Evolutionary conservation across 768 basidiomycete genomes (phyloP).

Genomic region (Suillus hirtellus): DNA sequence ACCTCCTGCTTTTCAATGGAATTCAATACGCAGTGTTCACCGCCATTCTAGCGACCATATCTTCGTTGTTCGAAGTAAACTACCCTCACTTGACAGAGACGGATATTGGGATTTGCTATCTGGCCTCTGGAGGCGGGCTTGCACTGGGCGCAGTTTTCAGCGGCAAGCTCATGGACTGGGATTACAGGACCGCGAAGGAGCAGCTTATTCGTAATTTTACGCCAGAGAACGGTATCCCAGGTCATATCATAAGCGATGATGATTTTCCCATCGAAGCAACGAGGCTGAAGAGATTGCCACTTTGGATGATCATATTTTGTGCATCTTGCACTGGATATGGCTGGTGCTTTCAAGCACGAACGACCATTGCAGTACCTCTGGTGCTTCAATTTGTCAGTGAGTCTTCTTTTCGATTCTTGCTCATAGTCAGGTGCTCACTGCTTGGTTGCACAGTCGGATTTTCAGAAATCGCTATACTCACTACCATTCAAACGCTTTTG

Average conservation of each 20-base stretch:
- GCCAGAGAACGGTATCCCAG: slow-evolving; percentile 21
- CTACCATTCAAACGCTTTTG: slow-evolving; percentile 54
- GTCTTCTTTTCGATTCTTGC: slow-evolving; percentile 14
- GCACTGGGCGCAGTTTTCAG: slow-evolving; percentile 52
- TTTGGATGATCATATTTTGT: slow-evolving; percentile 38
- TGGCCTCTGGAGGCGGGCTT: slow-evolving; percentile 71
- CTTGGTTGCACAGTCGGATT: slow-evolving; percentile 45
- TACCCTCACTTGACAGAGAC: slow-evolving; percentile 48
- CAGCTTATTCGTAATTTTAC: slow-evolving; percentile 5
- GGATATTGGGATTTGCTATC: slow-evolving; percentile 69
- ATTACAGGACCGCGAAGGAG: slow-evolving; percentile 46
- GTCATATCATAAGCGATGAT: slow-evolving; percentile 27
- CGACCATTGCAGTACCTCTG: slow-evolving; percentile 49
- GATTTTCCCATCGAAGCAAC: slow-evolving; percentile 59
- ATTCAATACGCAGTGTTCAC: slow-evolving; percentile 52
- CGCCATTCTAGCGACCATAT: slow-evolving; percentile 39
- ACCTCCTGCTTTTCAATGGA: slow-evolving; percentile 49
- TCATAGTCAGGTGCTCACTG: not conserved
- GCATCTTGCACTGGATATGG: slow-evolving; percentile 50
- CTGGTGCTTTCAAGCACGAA: slow-evolving; percentile 49
- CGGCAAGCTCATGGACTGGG: slow-evolving; percentile 61
- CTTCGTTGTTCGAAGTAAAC: slow-evolving; percentile 46
- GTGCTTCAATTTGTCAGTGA: slow-evolving; percentile 42
- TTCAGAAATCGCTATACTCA: slow-evolving; percentile 47
- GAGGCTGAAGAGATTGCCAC: slow-evolving; percentile 48